Evolutionary conservation across 2,329 filamentous ascomycete species (phyloP), one percentile per base, ranked within the genome.

Genomic region (Xylariales sp.): DNA sequence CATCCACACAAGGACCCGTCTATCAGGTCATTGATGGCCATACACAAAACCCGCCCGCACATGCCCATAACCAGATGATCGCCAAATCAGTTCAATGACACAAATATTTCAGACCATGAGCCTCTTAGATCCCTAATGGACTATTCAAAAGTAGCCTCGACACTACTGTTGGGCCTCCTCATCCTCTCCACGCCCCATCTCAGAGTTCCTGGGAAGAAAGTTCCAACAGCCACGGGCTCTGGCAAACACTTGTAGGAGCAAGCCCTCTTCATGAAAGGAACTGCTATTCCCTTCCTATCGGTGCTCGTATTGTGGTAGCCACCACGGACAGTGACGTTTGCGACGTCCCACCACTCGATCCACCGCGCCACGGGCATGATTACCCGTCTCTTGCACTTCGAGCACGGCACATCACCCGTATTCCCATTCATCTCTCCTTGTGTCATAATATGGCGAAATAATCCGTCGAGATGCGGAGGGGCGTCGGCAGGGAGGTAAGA

Each of bases 261-360:
- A 2, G 46, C 52, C 15, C 48, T 38, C 15, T 42, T 43, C 20
- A 52, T 6, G 38, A 58, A 58, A 3, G 57, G 57, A 29, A 57
- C 40, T 7, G 43, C 46, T 4, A 9, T 18, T n/a, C n/a, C n/a
- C 11, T 9, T 21, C 9, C 15, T 31, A 11, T 21, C 16, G n/a
- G 15, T 36, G 14, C 29, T 22, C 6, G 32, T n/a, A 5, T 12
- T 28, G 11, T 18, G 16, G n/a, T n/a, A n/a, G n/a, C n/a, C n/a
- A n/a, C n/a, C n/a, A n/a, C n/a, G n/a, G 14, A 38, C 11, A 18
- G 11, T 14, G n/a, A 38, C 12, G 8, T 29, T 32, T 10, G 12
- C 18, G 22, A 71, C 51, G 43, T 73, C 66, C 56, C 74, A 78
- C 74, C 80, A 84, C 52, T 84, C 80, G 6, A 84, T 60, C 80